Base-by-base conservation (phyloP, 2,329 filamentous ascomycete species). In the Mycosphaerella sp. region DNA sequence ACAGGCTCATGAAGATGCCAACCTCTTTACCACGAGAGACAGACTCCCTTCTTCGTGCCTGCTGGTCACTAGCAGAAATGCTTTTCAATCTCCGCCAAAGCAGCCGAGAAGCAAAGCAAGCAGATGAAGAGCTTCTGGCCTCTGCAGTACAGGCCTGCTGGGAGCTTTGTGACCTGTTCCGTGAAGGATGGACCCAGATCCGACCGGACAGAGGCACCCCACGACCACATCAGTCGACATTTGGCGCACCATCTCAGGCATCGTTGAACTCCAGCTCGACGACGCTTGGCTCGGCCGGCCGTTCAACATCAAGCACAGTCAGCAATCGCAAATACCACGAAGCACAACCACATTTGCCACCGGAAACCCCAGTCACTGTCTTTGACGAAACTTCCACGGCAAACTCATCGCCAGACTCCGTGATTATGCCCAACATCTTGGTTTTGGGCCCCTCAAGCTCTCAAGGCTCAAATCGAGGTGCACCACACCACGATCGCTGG, bases 1-100 rank as follows among this genome's bases (percentile, higher is more conserved):
- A 96, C 70, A 84, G 92, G 39, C 74, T 96, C n/a, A 96, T 96
- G 90, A 96, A 95, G 70, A 89, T 95, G 70, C 82, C 88, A 54
- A 86, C 82, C 50, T 85, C 88, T 29, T 71, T 91, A 2, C 84
- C 83, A 0, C 85, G 87, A 58, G 89, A 95, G 65, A 92, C 89
- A 0, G 90, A 95, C 68, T 84, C 87, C 6, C 77, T 96, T 3
- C 78, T 96, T 3, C 81, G 85, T 52, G 88, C 90, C 21, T 95
- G 91, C 67, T 96, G 92, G 92, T 81, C 85, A 2, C 73, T 97
- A 10, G 89, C 91, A 6, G 91, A 95, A 70, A 95, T 95, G 84
- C 80, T 97, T 0, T 95, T 95, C 71, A 95, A 84, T 67, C 78
- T 97, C 40, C 84, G 90, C 2, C 90, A 95, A 65, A 92, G 85